Conservation (phyloP, 169 alveolate species). For the Plasmodium relictum region DNA sequence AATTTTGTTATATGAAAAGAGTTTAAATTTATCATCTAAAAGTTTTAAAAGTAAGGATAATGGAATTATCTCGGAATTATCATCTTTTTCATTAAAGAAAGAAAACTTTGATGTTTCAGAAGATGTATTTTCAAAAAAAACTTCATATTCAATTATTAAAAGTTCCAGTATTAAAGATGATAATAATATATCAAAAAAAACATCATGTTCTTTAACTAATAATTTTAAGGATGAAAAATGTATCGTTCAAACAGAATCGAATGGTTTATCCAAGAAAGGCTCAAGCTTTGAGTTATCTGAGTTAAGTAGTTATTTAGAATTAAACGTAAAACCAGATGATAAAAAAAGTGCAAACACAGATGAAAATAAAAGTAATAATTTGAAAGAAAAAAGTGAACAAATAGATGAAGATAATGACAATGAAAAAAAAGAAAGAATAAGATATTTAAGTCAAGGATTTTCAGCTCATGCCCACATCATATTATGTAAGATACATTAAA, state of each 20-base stretch:
- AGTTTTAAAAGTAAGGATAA: too few relatives aligned
- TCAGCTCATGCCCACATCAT: conserved; percentile 28
- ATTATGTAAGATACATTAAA: conserved; percentile 33
- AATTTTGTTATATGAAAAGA: neutral
- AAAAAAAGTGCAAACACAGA: neutral
- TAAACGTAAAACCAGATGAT: neutral
- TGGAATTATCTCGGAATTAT: too few relatives aligned
- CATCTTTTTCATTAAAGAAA: too few relatives aligned
- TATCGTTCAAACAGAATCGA: too few relatives aligned
- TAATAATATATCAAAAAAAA: neutral
- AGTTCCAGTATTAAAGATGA: neutral
- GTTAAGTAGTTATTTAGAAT: neutral
- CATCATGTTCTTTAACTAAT: too few relatives aligned
- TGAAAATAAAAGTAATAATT: neutral
- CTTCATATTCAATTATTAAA: neutral
- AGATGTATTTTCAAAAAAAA: too few relatives aligned
- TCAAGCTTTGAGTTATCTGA: neutral
- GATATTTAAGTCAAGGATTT: conserved; percentile 38
- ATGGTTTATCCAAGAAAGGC: too few relatives aligned
- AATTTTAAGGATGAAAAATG: too few relatives aligned
- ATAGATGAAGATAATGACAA: neutral
- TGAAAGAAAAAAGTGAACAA: neutral
- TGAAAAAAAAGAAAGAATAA: neutral
- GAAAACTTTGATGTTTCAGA: too few relatives aligned
- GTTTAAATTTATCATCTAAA: too few relatives aligned